Evolutionary conservation across 371 early-diverging fungal species (phyloP).

Genomic region (Nematocida homosporus): DNA sequence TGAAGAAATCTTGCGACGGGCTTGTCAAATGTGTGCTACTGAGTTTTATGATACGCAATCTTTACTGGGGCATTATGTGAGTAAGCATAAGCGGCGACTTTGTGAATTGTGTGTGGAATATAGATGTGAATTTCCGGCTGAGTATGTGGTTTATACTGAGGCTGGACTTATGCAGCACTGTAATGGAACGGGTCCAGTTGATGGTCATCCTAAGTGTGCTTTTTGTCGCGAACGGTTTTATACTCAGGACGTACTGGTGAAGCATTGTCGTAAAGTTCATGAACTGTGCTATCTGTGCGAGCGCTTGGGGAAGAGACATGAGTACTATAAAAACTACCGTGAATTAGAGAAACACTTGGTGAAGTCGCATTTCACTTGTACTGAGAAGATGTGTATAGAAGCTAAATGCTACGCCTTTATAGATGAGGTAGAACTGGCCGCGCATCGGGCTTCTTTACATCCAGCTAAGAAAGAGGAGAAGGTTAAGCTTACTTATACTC

Average conservation of each 20-base stretch:
- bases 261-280: conserved; percentile 63
- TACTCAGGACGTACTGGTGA: conserved; percentile 53
- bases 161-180: conserved; percentile 56
- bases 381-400: conserved; percentile 54
- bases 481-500: conserved; percentile 24
- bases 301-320: conserved; percentile 56
- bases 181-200: conserved; percentile 52
- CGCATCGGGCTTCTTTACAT: conserved; percentile 57
- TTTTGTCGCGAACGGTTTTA: conserved; percentile 65
- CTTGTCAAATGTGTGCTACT: conserved; percentile 58
- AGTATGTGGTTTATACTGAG: conserved; percentile 55
- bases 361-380: conserved; percentile 65
- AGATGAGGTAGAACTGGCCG: conserved; percentile 65
- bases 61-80: conserved; percentile 59
- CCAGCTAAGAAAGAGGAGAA: conserved; percentile 6
- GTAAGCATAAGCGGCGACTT: conserved; percentile 52
- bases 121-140: conserved; percentile 62
- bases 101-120: conserved; percentile 62
- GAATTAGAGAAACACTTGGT: conserved; percentile 66
- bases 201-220: conserved; percentile 64
- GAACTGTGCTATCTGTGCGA: conserved; percentile 66
- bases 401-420: conserved; percentile 65
- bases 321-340: conserved; percentile 62
- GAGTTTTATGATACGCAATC: conserved; percentile 44
- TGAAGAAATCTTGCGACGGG: conserved; percentile 39